These are phyloP conservation scores for Debaryomyces udenii DNA, from an alignment of 1,139 yeast species.

Conservation along the genomic window DNA sequence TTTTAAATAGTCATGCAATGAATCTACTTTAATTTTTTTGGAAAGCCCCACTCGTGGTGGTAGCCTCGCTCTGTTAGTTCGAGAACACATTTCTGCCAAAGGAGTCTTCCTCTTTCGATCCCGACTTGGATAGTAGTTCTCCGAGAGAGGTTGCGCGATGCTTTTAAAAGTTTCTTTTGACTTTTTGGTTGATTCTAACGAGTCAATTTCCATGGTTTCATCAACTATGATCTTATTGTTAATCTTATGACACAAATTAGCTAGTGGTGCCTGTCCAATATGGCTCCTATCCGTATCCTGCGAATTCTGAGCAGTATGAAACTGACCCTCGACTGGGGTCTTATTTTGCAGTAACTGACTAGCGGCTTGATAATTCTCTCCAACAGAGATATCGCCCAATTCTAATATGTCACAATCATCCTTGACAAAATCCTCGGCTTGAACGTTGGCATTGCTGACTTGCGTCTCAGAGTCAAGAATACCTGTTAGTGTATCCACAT, in stretches of 20 bases:
- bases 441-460: slow-evolving; percentile 6
- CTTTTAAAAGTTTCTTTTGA: neutral
- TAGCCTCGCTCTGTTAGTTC: slow-evolving; percentile 17
- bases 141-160: neutral
- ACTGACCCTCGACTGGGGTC: neutral
- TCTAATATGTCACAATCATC: slow-evolving; percentile 3
- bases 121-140: neutral
- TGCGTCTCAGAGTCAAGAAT: slow-evolving; percentile 5
- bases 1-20: slow-evolving; percentile 31
- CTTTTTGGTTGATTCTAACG: neutral
- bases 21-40: slow-evolving; percentile 30
- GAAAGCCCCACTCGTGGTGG: slow-evolving; percentile 37
- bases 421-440: slow-evolving; percentile 3
- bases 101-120: slow-evolving; percentile 13
- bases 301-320: neutral
- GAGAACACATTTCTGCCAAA: slow-evolving; percentile 23
- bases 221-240: neutral
- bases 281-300: neutral
- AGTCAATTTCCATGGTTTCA: slow-evolving; percentile 19
- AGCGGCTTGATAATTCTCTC: neutral
- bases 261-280: neutral
- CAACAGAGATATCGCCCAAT: neutral
- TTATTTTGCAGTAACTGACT: neutral
- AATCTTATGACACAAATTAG: neutral
- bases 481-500: neutral